phyloP scores from a whole-genome alignment of 108 stramenopile species.

The Thalassiosira profunda region DNA sequence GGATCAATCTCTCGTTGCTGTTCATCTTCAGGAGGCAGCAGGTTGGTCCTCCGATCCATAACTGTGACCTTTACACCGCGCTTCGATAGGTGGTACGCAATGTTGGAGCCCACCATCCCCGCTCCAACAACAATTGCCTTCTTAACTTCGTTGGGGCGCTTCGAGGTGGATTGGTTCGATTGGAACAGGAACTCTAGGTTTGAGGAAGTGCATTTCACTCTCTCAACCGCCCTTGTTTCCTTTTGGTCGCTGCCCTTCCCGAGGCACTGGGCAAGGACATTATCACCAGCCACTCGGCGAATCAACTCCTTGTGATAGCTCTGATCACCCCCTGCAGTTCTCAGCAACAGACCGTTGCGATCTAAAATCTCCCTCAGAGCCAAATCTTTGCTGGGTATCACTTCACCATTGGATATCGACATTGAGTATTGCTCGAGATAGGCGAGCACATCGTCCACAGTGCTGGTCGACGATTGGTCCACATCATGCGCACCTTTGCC shows the following conservation, averaged over 20 bases:
- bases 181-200: slow-evolving; percentile 23
- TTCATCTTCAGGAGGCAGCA: slow-evolving; percentile 11
- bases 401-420: slow-evolving; percentile 55
- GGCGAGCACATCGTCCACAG: slow-evolving; percentile 16
- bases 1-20: slow-evolving; percentile 17
- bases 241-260: not conserved
- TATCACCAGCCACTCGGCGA: slow-evolving; percentile 23
- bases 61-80: slow-evolving; percentile 49
- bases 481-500: no score
- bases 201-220: slow-evolving; percentile 13
- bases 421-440: slow-evolving; percentile 62
- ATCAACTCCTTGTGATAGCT: slow-evolving; percentile 43
- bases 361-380: slow-evolving; percentile 58
- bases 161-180: not conserved
- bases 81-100: slow-evolving; percentile 48
- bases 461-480: not conserved
- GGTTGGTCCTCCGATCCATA: slow-evolving; percentile 32
- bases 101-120: slow-evolving; percentile 46
- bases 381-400: slow-evolving; percentile 55
- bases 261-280: slow-evolving; percentile 3
- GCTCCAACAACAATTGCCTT: slow-evolving; percentile 44
- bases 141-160: not conserved
- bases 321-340: not conserved
- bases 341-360: slow-evolving; percentile 60
- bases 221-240: not conserved